phyloP scores from a whole-genome alignment of 345 rosid species.

The Rubroshorea leprosula region DNA sequence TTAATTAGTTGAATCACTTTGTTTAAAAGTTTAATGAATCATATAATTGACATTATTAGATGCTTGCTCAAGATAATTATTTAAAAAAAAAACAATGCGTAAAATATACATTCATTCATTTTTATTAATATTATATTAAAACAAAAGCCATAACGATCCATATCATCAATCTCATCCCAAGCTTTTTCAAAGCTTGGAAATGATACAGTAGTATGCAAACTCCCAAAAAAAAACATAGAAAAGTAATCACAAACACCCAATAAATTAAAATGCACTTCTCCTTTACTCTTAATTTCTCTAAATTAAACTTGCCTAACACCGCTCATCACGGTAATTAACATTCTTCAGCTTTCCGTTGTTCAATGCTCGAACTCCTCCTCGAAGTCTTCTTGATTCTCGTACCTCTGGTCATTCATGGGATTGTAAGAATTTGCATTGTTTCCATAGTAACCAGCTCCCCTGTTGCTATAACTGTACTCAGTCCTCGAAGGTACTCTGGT shows the following conservation, averaged over 20 bases:
- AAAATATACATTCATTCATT: too few relatives aligned
- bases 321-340: not conserved
- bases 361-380: conserved; percentile 17
- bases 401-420: not conserved
- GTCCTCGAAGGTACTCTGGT: conserved; percentile 15
- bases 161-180: too few relatives aligned
- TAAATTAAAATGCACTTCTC: too few relatives aligned
- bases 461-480: conserved; percentile 10
- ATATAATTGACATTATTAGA: too few relatives aligned
- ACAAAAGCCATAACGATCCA: too few relatives aligned
- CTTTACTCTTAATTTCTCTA: not conserved
- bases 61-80: too few relatives aligned
- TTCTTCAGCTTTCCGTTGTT: not conserved
- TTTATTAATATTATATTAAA: too few relatives aligned
- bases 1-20: too few relatives aligned
- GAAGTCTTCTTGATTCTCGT: conserved; percentile 16
- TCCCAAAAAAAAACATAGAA: not conserved
- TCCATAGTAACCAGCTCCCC: not conserved
- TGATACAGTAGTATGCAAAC: too few relatives aligned
- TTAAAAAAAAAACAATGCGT: too few relatives aligned
- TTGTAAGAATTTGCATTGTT: conserved; percentile 20
- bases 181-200: too few relatives aligned
- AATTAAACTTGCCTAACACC: not conserved
- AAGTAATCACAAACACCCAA: not conserved
- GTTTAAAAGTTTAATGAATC: too few relatives aligned